Base-by-base conservation (phyloP, 2,329 filamentous ascomycete genomes). In the Calycina herbarum region DNA sequence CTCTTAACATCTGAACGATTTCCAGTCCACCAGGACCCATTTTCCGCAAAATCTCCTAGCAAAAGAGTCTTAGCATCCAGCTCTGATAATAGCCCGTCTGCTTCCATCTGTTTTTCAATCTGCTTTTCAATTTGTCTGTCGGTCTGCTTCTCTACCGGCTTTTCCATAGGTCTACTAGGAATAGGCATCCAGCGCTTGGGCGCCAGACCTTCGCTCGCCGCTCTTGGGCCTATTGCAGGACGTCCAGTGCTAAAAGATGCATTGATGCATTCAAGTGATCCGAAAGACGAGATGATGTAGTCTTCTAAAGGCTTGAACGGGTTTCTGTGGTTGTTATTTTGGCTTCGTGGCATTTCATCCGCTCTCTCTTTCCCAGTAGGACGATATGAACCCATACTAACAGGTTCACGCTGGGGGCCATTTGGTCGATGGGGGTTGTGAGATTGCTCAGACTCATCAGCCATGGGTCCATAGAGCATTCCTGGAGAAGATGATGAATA, bases 21-120 rank as follows among this genome's bases (percentile, higher is more conserved):
- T 1, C 89, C 90, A 58, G 89, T 88, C 91, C 91, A 94, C 92
- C 91, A 94, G 7, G 85, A 86, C 2, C 90, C 91, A 73, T 95
- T 95, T 74, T 95, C 92, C 0, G 89, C 90, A 70, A 94, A 83
- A 72, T 94, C 86, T 2, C 91, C 91, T 1, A 94, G 77, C 6
- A 93, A 80, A 24, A 94, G 79, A 5, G 90, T 84, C 73, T 93
- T 95, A 0, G 89, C 86, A 74, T 95, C 92, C 24, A 93, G 78
- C 60, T 91, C 88, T 42, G 83, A 83, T 3, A 87, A 77, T 11
- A 70, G 64, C 5, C 67, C 67, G 51, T 73, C 70, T 48, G 68
- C 71, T 69, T 64, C 74, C 66, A 65, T 29, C 40, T 61, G 15
- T 70, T 62, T 76, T 79, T 68, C 67, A 77, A 70, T 70, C 77